These are phyloP conservation scores for Blepharisma stoltei DNA, from an alignment of 73 alveolate species.

Conservation along the genomic window DNA sequence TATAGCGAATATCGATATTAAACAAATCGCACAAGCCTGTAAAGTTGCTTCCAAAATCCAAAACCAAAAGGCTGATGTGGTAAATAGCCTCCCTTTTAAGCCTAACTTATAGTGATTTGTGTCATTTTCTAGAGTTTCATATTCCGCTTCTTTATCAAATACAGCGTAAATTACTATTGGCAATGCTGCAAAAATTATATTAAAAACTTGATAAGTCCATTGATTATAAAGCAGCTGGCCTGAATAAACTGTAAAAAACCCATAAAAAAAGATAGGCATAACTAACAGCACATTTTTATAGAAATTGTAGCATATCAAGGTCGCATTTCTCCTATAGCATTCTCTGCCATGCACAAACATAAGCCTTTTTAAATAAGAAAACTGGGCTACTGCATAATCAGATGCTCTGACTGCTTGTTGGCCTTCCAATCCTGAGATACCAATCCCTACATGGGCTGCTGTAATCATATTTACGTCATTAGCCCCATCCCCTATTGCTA, in stretches of 20 bases:
- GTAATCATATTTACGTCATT: slow-evolving; percentile 98
- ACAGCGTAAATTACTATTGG: slow-evolving; percentile 88
- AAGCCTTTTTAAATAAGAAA: slow-evolving; percentile 76
- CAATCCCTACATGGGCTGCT: slow-evolving; percentile 94
- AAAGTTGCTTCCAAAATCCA: slow-evolving; percentile 87
- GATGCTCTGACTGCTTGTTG: slow-evolving; percentile 93
- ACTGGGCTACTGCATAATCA: slow-evolving; percentile 92
- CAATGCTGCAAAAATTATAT: slow-evolving; percentile 80
- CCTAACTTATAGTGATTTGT: slow-evolving; percentile 14
- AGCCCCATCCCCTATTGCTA: slow-evolving; percentile 99
- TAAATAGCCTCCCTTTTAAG: slow-evolving; percentile 52
- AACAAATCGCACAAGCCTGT: slow-evolving; percentile 80
- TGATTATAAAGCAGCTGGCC: slow-evolving; percentile 85
- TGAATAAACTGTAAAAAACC: slow-evolving; percentile 70
- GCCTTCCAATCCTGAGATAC: slow-evolving; percentile 95
- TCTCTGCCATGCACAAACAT: slow-evolving; percentile 96
- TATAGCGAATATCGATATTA: slow-evolving; percentile 37
- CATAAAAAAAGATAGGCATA: slow-evolving; percentile 89
- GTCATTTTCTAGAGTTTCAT: slow-evolving; percentile 45
- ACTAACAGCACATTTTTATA: slow-evolving; percentile 91
- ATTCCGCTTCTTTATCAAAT: slow-evolving; percentile 70
- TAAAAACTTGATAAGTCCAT: slow-evolving; percentile 89
- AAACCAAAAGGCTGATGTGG: slow-evolving; percentile 64
- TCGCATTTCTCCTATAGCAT: slow-evolving; percentile 90
- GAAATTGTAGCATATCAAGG: slow-evolving; percentile 86